Percentiles rank a stretch among this genome's conserved stretches.
These are phyloP conservation scores for Coccomyxa subellipsoidea DNA, from an alignment of 163 green algal species.

Conservation along the genomic window DNA sequence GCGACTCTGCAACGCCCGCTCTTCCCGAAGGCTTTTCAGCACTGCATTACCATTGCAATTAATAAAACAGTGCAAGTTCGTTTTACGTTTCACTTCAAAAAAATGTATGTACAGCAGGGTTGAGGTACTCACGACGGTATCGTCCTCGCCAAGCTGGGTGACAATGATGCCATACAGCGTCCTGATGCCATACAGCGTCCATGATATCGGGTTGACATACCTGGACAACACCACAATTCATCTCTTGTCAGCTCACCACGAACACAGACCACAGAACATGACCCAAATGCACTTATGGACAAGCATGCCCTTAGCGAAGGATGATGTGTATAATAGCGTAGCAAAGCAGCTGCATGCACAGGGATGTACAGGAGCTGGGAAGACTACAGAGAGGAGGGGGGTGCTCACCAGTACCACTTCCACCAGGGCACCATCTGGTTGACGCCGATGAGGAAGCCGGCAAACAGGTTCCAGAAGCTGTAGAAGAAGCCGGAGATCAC, in stretches of 20 bases:
- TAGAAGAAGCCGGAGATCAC: slow-evolving; percentile 44
- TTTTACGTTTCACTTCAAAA: too few relatives aligned
- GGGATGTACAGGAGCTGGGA: too few relatives aligned
- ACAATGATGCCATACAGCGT: slow-evolving; percentile 67
- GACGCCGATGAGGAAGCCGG: slow-evolving; percentile 9
- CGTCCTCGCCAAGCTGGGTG: slow-evolving; percentile 28
- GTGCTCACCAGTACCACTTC: slow-evolving; percentile 25
- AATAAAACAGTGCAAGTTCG: too few relatives aligned
- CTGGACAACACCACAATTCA: slow-evolving; percentile 12
- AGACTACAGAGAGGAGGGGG: background rate
- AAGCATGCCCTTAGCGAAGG: too few relatives aligned
- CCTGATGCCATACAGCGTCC: slow-evolving; percentile 69
- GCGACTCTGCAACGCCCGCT: too few relatives aligned
- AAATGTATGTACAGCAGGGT: too few relatives aligned
- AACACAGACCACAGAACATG: too few relatives aligned
- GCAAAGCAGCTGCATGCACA: too few relatives aligned
- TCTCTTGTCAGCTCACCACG: background rate
- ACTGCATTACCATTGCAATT: too few relatives aligned
- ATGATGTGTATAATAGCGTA: too few relatives aligned
- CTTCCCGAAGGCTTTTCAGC: too few relatives aligned
- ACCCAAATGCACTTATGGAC: too few relatives aligned
- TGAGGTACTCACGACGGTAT: background rate
- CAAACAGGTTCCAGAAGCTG: slow-evolving; percentile 42
- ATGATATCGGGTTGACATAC: slow-evolving; percentile 40
- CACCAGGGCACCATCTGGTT: slow-evolving; percentile 14